phyloP scores from a whole-genome alignment of 73 alveolate genomes.

The Paramecium tetraurelia region DNA sequence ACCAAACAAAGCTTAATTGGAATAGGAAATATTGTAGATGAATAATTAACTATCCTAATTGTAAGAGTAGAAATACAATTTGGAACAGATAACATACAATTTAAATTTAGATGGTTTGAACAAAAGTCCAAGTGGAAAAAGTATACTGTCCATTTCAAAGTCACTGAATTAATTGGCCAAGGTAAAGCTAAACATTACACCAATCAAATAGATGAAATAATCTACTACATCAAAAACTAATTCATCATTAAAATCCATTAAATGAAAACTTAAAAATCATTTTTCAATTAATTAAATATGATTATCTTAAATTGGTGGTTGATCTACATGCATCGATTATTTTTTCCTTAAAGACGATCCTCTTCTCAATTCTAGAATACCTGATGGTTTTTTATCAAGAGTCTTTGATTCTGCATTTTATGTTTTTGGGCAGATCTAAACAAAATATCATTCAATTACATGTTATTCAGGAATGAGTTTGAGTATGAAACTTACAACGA shows the following conservation, averaged over 20 bases:
- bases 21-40: not conserved
- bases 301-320: not conserved
- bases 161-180: not conserved
- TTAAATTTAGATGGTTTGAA: not conserved
- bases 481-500: not conserved
- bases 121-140: not conserved
- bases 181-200: not conserved
- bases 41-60: not conserved
- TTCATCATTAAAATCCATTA: not conserved
- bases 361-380: constrained; percentile 29
- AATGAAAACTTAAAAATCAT: not conserved
- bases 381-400: not conserved
- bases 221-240: not conserved
- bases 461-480: not conserved
- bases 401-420: not conserved
- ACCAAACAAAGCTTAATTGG: constrained; percentile 17
- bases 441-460: not conserved
- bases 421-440: not conserved
- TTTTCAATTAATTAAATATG: not conserved
- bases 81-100: not conserved
- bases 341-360: constrained; percentile 28
- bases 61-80: not conserved
- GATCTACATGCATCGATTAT: not conserved
- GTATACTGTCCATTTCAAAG: not conserved
- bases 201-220: not conserved